These are phyloP conservation scores for Fusarium armeniacum DNA, from an alignment of 2,329 filamentous ascomycete genomes.

Conservation along the genomic window DNA sequence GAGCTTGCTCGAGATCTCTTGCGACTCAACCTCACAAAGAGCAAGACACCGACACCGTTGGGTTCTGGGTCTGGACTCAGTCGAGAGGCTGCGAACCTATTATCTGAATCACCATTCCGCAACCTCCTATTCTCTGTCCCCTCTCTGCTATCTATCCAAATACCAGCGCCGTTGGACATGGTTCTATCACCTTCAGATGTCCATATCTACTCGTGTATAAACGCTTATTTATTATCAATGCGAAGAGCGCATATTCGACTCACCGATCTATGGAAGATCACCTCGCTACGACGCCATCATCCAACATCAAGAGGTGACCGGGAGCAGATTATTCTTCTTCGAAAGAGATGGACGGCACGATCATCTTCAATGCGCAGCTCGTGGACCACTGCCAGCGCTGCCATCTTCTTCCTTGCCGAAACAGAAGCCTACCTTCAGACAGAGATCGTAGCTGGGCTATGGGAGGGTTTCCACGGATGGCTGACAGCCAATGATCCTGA, in stretches of 20 bases:
- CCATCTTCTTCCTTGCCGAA: conserved; percentile 90
- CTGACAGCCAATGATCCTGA: conserved; percentile 65
- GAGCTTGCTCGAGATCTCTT: conserved; percentile 86
- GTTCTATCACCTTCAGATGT: conserved; percentile 85
- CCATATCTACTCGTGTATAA: conserved; percentile 84
- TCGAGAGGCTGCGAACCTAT: conserved; percentile 51
- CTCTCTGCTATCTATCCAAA: conserved; percentile 75
- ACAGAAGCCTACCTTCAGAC: conserved; percentile 90
- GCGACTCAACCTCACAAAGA: conserved; percentile 73
- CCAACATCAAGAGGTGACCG: conserved; percentile 76
- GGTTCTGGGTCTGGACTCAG: conserved; percentile 56
- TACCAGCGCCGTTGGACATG: conserved; percentile 85
- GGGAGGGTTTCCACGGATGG: conserved; percentile 85
- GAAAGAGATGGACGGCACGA: conserved; percentile 74
- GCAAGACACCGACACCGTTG: conserved; percentile 56
- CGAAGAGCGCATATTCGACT: conserved; percentile 88
- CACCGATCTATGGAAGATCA: conserved; percentile 88
- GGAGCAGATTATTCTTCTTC: conserved; percentile 71
- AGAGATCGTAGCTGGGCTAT: conserved; percentile 85
- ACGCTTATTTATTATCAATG: conserved; percentile 88
- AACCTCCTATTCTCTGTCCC: conserved; percentile 87
- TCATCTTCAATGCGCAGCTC: conserved; percentile 79
- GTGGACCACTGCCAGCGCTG: conserved; percentile 91
- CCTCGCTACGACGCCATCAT: conserved; percentile 80
- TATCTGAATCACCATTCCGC: conserved; percentile 74